Evolutionary conservation across 345 rosid species (phyloP).

Genomic region (Abelmoschus esculentus): DNA sequence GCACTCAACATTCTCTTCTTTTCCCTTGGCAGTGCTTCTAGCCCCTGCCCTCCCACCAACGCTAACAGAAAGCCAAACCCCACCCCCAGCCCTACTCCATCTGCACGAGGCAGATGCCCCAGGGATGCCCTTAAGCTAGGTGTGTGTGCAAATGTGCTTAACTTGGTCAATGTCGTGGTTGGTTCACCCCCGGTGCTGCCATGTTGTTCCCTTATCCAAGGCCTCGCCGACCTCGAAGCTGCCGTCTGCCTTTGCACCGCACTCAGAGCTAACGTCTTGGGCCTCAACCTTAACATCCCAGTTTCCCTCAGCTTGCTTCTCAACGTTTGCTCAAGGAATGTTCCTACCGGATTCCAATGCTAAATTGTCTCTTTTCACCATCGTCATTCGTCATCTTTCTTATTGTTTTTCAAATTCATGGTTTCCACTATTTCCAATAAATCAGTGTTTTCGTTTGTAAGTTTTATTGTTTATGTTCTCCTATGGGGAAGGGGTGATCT

Average conservation of each 20-base stretch:
- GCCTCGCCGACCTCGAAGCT: conserved; percentile 51
- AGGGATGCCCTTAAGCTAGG: conserved; percentile 48
- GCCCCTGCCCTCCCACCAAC: conserved; percentile 27
- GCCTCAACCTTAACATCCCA: conserved; percentile 46
- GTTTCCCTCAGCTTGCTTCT: conserved; percentile 47
- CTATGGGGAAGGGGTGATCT: no score
- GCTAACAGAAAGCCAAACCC: conserved; percentile 20
- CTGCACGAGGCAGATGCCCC: conserved; percentile 18
- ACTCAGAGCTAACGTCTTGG: conserved; percentile 42
- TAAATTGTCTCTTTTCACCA: background rate
- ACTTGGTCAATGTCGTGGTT: conserved; percentile 22
- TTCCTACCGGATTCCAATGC: conserved; percentile 42
- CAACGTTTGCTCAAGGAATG: conserved; percentile 42
- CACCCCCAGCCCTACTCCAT: conserved; percentile 20
- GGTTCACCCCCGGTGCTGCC: conserved; percentile 34
- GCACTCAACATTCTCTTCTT: conserved; percentile 44
- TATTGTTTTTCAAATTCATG: no score
- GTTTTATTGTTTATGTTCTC: no score
- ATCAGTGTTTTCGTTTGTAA: no score
- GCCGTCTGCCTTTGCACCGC: conserved; percentile 62
- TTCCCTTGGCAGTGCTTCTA: conserved; percentile 33
- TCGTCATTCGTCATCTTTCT: background rate
- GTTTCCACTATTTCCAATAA: no score
- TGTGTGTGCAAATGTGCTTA: conserved; percentile 36
- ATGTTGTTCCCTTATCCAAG: conserved; percentile 47